Evolutionary conservation across 768 basidiomycete genomes (phyloP).

Genomic region (Pulveroboletus sp.): DNA sequence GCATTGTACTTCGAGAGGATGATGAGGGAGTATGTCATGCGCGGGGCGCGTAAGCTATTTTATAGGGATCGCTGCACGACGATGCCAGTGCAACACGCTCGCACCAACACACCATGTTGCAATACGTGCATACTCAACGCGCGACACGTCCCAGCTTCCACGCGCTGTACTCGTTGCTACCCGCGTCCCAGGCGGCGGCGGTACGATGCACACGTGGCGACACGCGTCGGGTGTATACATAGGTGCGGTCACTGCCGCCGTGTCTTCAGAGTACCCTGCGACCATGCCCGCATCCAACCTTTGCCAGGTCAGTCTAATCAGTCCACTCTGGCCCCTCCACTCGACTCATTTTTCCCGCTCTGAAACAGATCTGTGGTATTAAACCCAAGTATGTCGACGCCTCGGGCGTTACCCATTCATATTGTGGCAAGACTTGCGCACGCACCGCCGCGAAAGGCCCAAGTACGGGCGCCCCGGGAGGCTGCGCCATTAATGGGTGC

Average conservation of each 20-base stretch:
- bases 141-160: constrained; percentile 15
- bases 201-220: constrained; percentile 25
- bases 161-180: constrained; percentile 12
- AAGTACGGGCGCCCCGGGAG: constrained; percentile 32
- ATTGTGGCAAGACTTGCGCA: constrained; percentile 61
- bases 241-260: constrained; percentile 6
- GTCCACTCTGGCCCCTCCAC: constrained; percentile 3
- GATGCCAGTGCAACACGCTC: constrained; percentile 15
- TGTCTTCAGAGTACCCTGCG: constrained; percentile 4
- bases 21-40: not conserved
- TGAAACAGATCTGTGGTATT: constrained; percentile 49
- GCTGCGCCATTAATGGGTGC: constrained; percentile 50
- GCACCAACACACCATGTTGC: constrained; percentile 18
- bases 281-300: constrained; percentile 21
- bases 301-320: constrained; percentile 24
- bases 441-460: constrained; percentile 34
- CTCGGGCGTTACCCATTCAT: constrained; percentile 54
- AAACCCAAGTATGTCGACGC: constrained; percentile 60
- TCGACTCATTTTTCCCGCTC: constrained; percentile 8
- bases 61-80: constrained; percentile 15
- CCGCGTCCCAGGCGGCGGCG: constrained; percentile 8
- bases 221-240: constrained; percentile 20
- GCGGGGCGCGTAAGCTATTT: constrained; percentile 12
- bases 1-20: constrained; percentile 7
- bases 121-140: constrained; percentile 14